Evolutionary conservation across 2,329 filamentous ascomycete species (phyloP), one percentile per base, ranked within the genome.

Genomic region (Colletotrichum tropicicola): DNA sequence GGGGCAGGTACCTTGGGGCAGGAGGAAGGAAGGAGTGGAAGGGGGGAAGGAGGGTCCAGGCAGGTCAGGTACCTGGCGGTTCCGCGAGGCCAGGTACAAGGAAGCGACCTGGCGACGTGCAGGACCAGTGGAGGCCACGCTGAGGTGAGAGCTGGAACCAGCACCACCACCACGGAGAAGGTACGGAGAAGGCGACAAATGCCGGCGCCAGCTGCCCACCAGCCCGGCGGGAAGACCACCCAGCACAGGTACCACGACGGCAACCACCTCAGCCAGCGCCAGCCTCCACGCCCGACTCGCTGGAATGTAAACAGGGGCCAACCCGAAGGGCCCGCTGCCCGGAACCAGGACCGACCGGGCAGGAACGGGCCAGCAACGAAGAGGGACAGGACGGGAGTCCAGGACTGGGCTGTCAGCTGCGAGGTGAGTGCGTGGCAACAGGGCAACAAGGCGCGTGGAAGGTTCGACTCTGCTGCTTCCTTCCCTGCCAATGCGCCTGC

Each of bases 341-440:
- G 56, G 56, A 48, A 48, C 32, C 56, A 60, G 41, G 60, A 60
- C 60, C 41, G 56, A 43, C 56, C 48, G 39, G 48, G 41, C 7
- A 63, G 37, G 28, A 52, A 28, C 21, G 32, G 47, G 30, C 47
- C 60, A 59, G 55, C 59, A 13, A 56, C 7, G 25, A 23, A 48
- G 25, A 44, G 23, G 39, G 25, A 32, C 23, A 27, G 41, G 27
- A n/a, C n/a, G n/a, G n/a, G n/a, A n/a, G n/a, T n/a, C n/a, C n/a
- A n/a, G n/a, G n/a, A n/a, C n/a, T n/a, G n/a, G n/a, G n/a, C n/a
- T n/a, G n/a, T n/a, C n/a, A n/a, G n/a, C n/a, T n/a, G n/a, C n/a
- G n/a, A n/a, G n/a, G n/a, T 37, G 35, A 32, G 37, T 47, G 49
- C 28, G 49, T 47, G 59, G 32, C 53, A 56, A 23, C 23, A 45